Conservation (phyloP, 345 rosid genomes). For the Bruguiera sexangula region DNA sequence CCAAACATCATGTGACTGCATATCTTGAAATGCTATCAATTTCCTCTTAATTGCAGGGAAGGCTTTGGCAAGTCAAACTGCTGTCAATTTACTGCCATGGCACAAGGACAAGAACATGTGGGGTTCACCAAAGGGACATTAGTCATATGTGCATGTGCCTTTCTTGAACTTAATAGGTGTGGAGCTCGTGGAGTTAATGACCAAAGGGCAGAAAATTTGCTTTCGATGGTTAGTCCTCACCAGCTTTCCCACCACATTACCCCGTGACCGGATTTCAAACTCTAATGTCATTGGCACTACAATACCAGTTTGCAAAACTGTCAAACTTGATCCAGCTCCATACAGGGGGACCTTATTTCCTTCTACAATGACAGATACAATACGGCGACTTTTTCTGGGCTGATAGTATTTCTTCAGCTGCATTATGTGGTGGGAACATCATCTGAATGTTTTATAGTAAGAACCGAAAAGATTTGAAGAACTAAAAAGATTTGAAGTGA, state of each 20-base stretch:
- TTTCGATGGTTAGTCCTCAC: slow-evolving; percentile 61
- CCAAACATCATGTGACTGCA: not conserved
- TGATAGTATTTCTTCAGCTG: slow-evolving; percentile 79
- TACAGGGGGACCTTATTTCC: slow-evolving; percentile 68
- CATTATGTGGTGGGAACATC: slow-evolving; percentile 2
- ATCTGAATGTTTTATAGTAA: no score
- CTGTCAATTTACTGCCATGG: not conserved
- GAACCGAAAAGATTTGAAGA: no score
- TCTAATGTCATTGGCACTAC: slow-evolving; percentile 45
- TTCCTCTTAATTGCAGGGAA: not conserved
- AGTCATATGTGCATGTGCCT: slow-evolving; percentile 23
- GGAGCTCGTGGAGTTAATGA: slow-evolving; percentile 45
- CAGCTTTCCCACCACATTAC: slow-evolving; percentile 76
- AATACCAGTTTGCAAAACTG: slow-evolving; percentile 41
- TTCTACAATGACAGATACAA: slow-evolving; percentile 52
- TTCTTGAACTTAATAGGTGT: slow-evolving; percentile 58
- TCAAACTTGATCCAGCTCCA: slow-evolving; percentile 67
- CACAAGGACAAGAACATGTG: not conserved
- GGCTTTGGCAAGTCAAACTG: not conserved
- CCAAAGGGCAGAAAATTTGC: slow-evolving; percentile 54
- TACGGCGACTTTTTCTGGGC: slow-evolving; percentile 57
- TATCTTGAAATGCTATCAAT: no score
- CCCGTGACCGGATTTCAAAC: slow-evolving; percentile 57
- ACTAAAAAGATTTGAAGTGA: no score
- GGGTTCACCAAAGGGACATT: not conserved